Conservation (phyloP, 306 rosid genomes). For the Trifolium dubium region DNA sequence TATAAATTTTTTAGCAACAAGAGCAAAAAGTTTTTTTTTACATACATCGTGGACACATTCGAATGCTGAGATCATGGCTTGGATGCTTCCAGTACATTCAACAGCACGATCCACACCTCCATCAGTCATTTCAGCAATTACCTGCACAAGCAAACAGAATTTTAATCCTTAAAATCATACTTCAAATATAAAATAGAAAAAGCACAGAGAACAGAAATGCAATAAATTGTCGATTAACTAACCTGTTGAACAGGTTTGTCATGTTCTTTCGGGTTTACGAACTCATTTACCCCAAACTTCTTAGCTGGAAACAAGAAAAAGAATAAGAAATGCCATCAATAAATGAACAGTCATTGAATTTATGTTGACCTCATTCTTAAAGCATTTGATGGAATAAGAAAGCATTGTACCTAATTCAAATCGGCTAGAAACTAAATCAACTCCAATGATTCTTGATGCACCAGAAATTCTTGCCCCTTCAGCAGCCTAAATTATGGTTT, state of each 20-base stretch:
- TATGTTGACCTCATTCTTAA: neutral
- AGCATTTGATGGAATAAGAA: constrained; percentile 14
- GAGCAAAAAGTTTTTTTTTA: neutral
- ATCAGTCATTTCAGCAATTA: constrained; percentile 82
- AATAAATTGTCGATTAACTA: constrained; percentile 19
- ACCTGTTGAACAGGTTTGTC: constrained; percentile 85
- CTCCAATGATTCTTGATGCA: constrained; percentile 82
- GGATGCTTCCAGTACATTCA: constrained; percentile 88
- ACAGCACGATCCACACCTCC: constrained; percentile 94
- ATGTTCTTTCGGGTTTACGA: constrained; percentile 91
- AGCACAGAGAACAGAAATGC: neutral
- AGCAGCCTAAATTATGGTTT: constrained; percentile 60
- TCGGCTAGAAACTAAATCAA: constrained; percentile 74
- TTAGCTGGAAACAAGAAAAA: constrained; percentile 62
- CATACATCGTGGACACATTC: constrained; percentile 94
- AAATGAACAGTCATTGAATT: neutral
- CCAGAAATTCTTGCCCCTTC: constrained; percentile 93
- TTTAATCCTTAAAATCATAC: neutral
- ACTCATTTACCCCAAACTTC: constrained; percentile 84
- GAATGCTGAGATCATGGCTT: constrained; percentile 91
- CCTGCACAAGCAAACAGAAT: constrained; percentile 47
- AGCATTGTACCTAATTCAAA: constrained; percentile 71
- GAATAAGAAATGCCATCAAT: constrained; percentile 1
- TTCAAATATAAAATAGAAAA: neutral
- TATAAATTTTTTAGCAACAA: neutral